Evolutionary conservation across 345 rosid species (phyloP).

Genomic region (Rhizophora apiculata): DNA sequence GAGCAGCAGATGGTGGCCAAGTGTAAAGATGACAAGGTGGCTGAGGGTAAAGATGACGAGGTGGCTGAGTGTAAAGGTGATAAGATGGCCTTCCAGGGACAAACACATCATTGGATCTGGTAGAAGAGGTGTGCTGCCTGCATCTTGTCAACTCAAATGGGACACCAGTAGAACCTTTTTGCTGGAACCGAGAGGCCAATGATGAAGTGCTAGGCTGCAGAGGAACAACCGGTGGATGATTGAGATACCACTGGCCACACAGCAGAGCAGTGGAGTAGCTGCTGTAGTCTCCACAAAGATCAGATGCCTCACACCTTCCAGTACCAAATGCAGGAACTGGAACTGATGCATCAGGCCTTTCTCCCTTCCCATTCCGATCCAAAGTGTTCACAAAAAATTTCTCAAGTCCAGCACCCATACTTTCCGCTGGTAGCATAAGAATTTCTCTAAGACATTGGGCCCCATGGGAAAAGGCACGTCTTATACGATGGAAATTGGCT

Average conservation of each 20-base stretch:
- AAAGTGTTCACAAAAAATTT: constrained; percentile 58
- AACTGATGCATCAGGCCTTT: constrained; percentile 63
- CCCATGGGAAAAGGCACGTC: constrained; percentile 59
- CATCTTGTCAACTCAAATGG: constrained; percentile 25
- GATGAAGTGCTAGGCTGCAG: constrained; percentile 23
- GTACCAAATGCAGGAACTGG: constrained; percentile 76
- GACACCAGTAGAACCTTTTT: constrained; percentile 27
- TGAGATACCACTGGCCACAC: constrained; percentile 53
- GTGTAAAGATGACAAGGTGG: constrained; percentile 26
- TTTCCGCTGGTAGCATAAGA: constrained; percentile 57
- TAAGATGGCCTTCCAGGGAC: constrained; percentile 29
- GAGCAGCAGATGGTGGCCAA: constrained; percentile 20
- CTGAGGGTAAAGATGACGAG: constrained; percentile 21
- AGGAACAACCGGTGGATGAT: constrained; percentile 28
- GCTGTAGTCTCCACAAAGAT: constrained; percentile 63
- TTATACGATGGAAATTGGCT: constrained; percentile 73
- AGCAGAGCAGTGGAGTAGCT: constrained; percentile 38
- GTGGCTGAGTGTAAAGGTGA: constrained; percentile 26
- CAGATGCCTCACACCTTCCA: constrained; percentile 54
- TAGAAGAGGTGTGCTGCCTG: constrained; percentile 24
- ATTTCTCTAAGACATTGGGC: constrained; percentile 53
- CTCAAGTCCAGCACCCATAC: constrained; percentile 59
- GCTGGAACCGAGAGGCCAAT: constrained; percentile 35
- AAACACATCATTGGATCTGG: constrained; percentile 33
- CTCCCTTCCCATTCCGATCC: constrained; percentile 82